phyloP scores from a whole-genome alignment of 2,329 filamentous ascomycete species.

The Fusarium udum region DNA sequence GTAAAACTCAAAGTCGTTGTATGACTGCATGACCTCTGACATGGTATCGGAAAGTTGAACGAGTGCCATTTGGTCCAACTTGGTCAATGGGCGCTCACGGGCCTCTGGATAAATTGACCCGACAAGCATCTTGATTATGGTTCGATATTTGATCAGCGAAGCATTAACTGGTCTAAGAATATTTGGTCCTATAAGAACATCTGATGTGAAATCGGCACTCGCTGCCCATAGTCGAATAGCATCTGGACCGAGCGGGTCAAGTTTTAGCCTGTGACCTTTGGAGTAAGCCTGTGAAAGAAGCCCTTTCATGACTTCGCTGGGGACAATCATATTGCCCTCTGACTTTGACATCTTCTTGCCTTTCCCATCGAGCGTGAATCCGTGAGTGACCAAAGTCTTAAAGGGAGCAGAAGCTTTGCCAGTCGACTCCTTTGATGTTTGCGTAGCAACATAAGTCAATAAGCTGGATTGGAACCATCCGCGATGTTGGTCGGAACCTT shows the following conservation, averaged over 20 bases:
- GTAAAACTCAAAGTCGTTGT: constrained; percentile 82
- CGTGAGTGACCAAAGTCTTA: constrained; percentile 90
- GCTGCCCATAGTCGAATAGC: constrained; percentile 91
- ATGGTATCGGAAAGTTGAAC: constrained; percentile 76
- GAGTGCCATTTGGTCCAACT: constrained; percentile 78
- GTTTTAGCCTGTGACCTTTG: constrained; percentile 54
- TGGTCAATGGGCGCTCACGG: constrained; percentile 61
- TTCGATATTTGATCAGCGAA: constrained; percentile 84
- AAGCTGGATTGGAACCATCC: constrained; percentile 99
- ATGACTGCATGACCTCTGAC: constrained; percentile 70
- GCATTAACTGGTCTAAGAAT: constrained; percentile 81
- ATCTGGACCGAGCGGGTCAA: constrained; percentile 84
- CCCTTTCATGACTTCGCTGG: constrained; percentile 85
- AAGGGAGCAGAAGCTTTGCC: constrained; percentile 70
- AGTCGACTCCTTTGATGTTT: constrained; percentile 50
- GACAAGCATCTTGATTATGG: constrained; percentile 89
- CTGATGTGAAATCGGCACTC: constrained; percentile 88
- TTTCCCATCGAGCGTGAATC: constrained; percentile 87
- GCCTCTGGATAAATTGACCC: constrained; percentile 73
- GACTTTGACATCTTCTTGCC: constrained; percentile 99
- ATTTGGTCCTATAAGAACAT: constrained; percentile 82
- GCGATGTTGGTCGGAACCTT: constrained; percentile 94
- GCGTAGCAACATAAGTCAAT: constrained; percentile 80
- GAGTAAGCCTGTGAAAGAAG: constrained; percentile 74
- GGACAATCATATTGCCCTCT: constrained; percentile 85